Percentiles rank a stretch among this genome's conserved stretches.
phyloP scores from a whole-genome alignment of 495 filamentous ascomycete genomes.

The Apodospora peruviana region DNA sequence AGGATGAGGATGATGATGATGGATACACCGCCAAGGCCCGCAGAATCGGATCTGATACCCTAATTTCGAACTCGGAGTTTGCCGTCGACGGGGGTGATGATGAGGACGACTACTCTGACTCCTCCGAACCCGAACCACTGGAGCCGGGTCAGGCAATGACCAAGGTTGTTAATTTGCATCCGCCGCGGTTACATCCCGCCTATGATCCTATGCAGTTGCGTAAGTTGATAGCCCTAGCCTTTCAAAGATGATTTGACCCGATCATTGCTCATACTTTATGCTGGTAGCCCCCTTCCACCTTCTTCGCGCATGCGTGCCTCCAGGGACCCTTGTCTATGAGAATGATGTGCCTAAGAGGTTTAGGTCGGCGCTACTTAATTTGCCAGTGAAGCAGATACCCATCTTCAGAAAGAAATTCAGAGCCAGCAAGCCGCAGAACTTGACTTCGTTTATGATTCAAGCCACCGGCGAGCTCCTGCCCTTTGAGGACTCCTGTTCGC shows the following conservation, averaged over 20 bases:
- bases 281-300: too few species aligned
- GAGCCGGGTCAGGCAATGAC: neutral
- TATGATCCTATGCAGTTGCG: too few species aligned
- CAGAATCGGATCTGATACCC: neutral
- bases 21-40: neutral
- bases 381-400: conserved; percentile 8
- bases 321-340: neutral
- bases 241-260: too few species aligned
- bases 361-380: neutral
- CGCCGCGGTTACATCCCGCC: too few species aligned
- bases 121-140: neutral
- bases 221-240: too few species aligned
- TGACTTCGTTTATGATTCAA: conserved; percentile 15
- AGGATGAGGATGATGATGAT: neutral
- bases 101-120: neutral
- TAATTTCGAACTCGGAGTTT: neutral
- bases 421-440: conserved; percentile 8
- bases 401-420: neutral
- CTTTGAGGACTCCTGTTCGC: conserved; percentile 2
- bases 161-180: too few species aligned
- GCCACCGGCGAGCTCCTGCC: conserved; percentile 9
- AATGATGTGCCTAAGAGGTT: neutral
- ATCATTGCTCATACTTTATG: too few species aligned
- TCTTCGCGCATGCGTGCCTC: too few species aligned
- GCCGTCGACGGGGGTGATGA: neutral